Percentiles rank a stretch among this genome's conserved stretches.
These are phyloP conservation scores for Hypoxylon sp. DNA, from an alignment of 2,329 filamentous ascomycete genomes.

Conservation along the genomic window DNA sequence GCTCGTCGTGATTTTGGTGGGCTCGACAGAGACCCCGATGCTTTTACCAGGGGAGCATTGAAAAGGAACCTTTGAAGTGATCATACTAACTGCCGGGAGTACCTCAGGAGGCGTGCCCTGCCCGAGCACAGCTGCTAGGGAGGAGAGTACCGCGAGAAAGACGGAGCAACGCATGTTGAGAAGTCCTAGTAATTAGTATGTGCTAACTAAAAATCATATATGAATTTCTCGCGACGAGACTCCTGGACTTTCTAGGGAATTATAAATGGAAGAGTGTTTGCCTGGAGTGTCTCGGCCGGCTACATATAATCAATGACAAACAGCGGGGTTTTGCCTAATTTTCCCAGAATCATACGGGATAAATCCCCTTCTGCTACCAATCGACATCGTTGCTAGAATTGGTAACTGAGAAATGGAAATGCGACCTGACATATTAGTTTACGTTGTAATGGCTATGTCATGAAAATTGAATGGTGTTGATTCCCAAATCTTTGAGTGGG, in stretches of 20 bases:
- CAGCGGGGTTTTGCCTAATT: constrained; percentile 4
- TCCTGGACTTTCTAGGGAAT: neutral
- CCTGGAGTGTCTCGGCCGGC: neutral
- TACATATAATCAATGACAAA: constrained; percentile 1
- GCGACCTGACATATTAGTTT: neutral
- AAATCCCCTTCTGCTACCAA: constrained; percentile 1
- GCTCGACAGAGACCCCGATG: constrained; percentile 17
- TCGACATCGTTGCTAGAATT: neutral
- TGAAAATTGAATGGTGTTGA: neutral
- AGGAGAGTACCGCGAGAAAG: neutral
- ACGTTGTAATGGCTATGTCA: neutral
- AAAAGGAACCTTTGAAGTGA: constrained; percentile 11
- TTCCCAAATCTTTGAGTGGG: neutral
- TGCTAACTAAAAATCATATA: neutral
- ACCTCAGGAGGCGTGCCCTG: constrained; percentile 2
- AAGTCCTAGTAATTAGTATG: neutral
- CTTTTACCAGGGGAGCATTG: constrained; percentile 30
- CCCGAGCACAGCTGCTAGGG: constrained; percentile 3
- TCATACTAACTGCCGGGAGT: constrained; percentile 12
- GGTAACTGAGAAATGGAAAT: neutral
- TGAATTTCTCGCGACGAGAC: neutral
- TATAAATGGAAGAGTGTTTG: constrained; percentile 2
- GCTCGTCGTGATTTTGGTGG: constrained; percentile 12
- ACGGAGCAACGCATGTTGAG: constrained; percentile 11
- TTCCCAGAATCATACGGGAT: constrained; percentile 3